Percentiles rank a stretch among this genome's conserved stretches.
phyloP scores from a whole-genome alignment of 2,329 filamentous ascomycete genomes.

The Aspergillus spinulosporus region DNA sequence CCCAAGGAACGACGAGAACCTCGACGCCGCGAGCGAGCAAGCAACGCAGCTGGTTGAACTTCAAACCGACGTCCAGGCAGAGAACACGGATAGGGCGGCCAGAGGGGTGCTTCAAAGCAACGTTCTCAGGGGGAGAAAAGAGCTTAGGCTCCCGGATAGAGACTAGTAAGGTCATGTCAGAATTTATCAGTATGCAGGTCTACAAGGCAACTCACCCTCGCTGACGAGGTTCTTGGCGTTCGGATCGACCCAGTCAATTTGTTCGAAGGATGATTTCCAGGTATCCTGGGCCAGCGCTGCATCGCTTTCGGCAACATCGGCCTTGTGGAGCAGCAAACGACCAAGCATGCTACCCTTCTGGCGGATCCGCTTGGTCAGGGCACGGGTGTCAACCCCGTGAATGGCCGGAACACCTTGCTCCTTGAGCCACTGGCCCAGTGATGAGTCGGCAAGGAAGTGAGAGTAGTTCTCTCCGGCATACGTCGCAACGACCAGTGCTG shows the following conservation, averaged over 20 bases:
- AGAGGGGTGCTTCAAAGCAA: conserved; percentile 79
- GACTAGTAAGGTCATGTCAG: conserved; percentile 58
- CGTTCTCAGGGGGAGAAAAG: conserved; percentile 71
- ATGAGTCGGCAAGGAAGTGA: conserved; percentile 87
- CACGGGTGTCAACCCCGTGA: conserved; percentile 90
- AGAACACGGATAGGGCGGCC: conserved; percentile 84
- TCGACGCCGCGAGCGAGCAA: conserved; percentile 89
- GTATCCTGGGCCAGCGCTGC: conserved; percentile 43
- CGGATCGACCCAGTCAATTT: conserved; percentile 85
- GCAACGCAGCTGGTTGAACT: conserved; percentile 96
- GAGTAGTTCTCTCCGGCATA: conserved; percentile 96
- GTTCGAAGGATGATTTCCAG: conserved; percentile 67
- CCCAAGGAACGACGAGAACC: conserved; percentile 91
- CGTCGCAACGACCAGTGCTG: conserved; percentile 83
- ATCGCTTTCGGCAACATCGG: conserved; percentile 40
- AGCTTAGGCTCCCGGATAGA: conserved; percentile 84
- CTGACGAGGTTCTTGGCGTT: conserved; percentile 91
- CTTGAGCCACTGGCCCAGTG: conserved; percentile 91
- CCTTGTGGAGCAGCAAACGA: conserved; percentile 75
- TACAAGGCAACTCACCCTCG: conserved; percentile 68
- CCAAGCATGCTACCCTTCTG: conserved; percentile 96
- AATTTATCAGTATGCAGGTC: not conserved
- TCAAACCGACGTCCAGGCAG: conserved; percentile 95
- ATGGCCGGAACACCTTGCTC: conserved; percentile 93
- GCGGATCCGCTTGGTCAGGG: conserved; percentile 90